phyloP scores from a whole-genome alignment of 176 grass and related monocot genomes.

The Hordeum marinum region DNA sequence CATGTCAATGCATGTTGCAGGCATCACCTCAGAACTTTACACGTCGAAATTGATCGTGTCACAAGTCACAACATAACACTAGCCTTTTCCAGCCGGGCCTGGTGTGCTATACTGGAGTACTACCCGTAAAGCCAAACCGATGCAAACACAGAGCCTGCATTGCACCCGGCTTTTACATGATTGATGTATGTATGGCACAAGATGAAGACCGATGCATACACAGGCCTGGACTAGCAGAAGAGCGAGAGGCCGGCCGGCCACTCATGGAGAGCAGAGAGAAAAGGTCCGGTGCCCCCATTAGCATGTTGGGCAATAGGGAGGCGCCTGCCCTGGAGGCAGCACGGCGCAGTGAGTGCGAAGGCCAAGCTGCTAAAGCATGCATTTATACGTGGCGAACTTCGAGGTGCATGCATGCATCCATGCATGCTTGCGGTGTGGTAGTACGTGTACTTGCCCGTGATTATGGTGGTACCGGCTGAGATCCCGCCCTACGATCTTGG shows the following conservation, averaged over 20 bases:
- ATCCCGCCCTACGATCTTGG: background rate
- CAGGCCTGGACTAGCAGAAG: background rate
- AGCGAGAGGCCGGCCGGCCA: too few relatives aligned
- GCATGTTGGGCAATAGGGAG: constrained; percentile 20
- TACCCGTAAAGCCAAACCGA: background rate
- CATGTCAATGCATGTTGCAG: background rate
- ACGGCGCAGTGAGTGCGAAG: background rate
- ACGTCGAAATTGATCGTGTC: background rate
- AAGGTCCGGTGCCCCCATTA: background rate
- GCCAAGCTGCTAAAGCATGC: background rate
- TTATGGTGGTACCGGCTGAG: background rate
- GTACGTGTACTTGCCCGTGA: background rate
- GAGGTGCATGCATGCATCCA: background rate
- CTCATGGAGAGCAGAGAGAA: background rate
- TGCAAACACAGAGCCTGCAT: background rate
- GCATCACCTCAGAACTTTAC: background rate
- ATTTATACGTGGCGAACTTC: background rate
- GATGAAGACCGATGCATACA: background rate
- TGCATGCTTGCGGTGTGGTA: background rate
- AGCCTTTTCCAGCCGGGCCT: constrained; percentile 3
- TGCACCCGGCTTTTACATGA: constrained; percentile 10
- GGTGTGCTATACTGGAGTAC: background rate
- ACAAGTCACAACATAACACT: background rate
- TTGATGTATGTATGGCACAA: constrained; percentile 5
- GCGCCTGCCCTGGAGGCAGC: background rate